phyloP scores from a whole-genome alignment of 2,329 filamentous ascomycete genomes.

The Alternaria ethzedia region DNA sequence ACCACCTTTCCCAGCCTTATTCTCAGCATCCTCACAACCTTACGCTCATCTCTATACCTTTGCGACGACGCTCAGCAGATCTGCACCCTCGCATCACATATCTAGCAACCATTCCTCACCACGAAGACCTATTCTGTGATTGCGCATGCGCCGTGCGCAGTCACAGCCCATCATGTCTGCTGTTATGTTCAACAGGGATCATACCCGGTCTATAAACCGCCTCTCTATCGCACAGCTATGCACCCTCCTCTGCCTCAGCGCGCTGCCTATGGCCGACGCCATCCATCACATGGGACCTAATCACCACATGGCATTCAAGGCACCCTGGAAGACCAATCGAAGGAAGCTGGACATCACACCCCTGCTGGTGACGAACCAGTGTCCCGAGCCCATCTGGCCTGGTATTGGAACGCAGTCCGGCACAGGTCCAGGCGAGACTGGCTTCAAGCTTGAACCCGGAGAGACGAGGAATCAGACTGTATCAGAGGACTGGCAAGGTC shows the following conservation, averaged over 20 bases:
- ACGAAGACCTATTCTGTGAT: constrained; percentile 6
- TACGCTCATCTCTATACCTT: constrained; percentile 5
- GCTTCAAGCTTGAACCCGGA: constrained; percentile 70
- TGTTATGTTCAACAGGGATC: constrained; percentile 10
- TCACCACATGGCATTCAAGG: constrained; percentile 41
- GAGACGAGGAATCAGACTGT: constrained; percentile 68
- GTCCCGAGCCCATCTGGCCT: constrained; percentile 75
- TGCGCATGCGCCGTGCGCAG: constrained; percentile 19
- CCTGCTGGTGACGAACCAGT: constrained; percentile 74
- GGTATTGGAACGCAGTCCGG: constrained; percentile 77
- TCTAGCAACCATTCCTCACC: constrained; percentile 19
- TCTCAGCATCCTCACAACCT: neutral
- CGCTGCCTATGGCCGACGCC: constrained; percentile 30
- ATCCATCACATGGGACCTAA: constrained; percentile 44
- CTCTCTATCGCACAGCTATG: constrained; percentile 28
- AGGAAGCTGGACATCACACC: constrained; percentile 54
- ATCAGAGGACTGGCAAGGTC: constrained; percentile 77
- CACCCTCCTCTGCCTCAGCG: constrained; percentile 29
- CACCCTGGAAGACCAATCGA: constrained; percentile 35
- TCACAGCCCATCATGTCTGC: constrained; percentile 25
- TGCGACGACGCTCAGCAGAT: constrained; percentile 20
- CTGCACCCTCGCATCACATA: constrained; percentile 17
- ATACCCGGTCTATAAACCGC: constrained; percentile 7
- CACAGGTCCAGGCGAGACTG: constrained; percentile 68
- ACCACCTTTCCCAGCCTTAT: constrained; percentile 5